Evolutionary conservation across 345 rosid species (phyloP), one percentile per base, ranked within the genome.

Genomic region (Arabidopsis thaliana): DNA sequence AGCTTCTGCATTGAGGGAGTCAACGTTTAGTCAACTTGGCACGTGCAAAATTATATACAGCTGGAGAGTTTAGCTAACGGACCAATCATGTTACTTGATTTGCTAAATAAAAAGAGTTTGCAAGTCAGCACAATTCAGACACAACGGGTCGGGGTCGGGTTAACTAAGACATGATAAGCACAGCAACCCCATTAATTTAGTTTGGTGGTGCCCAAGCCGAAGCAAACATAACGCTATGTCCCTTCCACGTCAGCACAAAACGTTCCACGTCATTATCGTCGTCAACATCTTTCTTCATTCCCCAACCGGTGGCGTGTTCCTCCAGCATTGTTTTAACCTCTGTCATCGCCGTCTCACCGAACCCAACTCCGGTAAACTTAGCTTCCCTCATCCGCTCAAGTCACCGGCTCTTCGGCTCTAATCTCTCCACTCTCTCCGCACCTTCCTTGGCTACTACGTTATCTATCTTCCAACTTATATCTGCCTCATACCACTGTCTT

Each of bases 281-380:
- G 23, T 88, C 90, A 8, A 87, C 92, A 70, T 89, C 92, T 83
- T 78, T 91, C 89, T 90, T 91, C 73, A 90, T 74, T 59, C 96
- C 96, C 98, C 98, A 94, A 14, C 96, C 98, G 1, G 89, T 87
- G 4, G 93, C 96, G 77, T 94, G 97, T 56, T 94, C 95, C 41
- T 87, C 95, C 13, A 94, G 85, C 98, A 94, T 94, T 8, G 82
- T 51, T 77, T 82, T 90, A 55, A 87, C 89, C 76, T 94, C 96
- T 4, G 77, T 55, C 44, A 77, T 79, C 2, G 89, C 88, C 6
- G 84, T 85, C 34, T 91, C 91, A 0, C 93, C 75, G 8, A 90
- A 84, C 6, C 79, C 71, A 6, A 84, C 28, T 1, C 88, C 91
- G 8, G 78, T 28, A 40, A 94, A 94, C 33, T 72, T 67, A 0